phyloP scores from a whole-genome alignment of 495 filamentous ascomycete genomes.

The Beverwykella pulmonaria region DNA sequence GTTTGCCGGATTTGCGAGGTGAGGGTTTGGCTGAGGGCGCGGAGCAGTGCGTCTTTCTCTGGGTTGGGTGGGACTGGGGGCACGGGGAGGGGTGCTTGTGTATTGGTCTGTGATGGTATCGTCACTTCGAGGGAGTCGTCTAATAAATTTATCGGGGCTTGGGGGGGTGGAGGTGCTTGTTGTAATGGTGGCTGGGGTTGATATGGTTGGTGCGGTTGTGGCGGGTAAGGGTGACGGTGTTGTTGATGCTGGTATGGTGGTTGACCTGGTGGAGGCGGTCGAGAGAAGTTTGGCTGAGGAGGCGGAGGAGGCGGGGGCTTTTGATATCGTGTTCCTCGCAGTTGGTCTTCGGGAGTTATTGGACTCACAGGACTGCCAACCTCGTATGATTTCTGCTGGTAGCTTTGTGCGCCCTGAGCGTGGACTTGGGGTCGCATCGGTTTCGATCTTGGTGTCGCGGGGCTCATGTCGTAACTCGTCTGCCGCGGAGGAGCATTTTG shows the following conservation, averaged over 20 bases:
- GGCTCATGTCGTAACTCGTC: slow-evolving; percentile 27
- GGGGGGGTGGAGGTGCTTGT: slow-evolving; percentile 19
- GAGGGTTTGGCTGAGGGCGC: slow-evolving; percentile 71
- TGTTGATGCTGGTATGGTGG: slow-evolving; percentile 20
- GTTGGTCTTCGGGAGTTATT: slow-evolving; percentile 31
- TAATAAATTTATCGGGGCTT: slow-evolving; percentile 64
- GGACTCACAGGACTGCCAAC: slow-evolving; percentile 39
- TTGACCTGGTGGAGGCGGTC: slow-evolving; percentile 11
- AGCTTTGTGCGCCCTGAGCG: slow-evolving; percentile 13
- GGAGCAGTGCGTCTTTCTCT: slow-evolving; percentile 87
- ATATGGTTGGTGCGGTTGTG: slow-evolving; percentile 27
- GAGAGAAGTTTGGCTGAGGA: slow-evolving; percentile 7
- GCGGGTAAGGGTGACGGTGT: slow-evolving; percentile 11
- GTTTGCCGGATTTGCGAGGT: slow-evolving; percentile 65
- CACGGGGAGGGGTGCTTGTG: slow-evolving; percentile 54
- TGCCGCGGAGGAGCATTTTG: slow-evolving; percentile 23
- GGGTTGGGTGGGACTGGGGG: slow-evolving; percentile 95
- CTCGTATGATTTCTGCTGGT: slow-evolving; percentile 25
- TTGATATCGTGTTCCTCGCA: slow-evolving; percentile 20
- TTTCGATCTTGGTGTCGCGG: slow-evolving; percentile 7
- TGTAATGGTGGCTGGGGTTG: slow-evolving; percentile 28
- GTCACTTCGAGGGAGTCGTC: slow-evolving; percentile 68
- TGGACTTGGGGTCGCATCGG: slow-evolving; percentile 27
- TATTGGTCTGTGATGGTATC: slow-evolving; percentile 58
- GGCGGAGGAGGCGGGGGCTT: slow-evolving; percentile 21